Base-by-base conservation (phyloP, 169 alveolate genomes). In the Cryptosporidium viatorum region DNA sequence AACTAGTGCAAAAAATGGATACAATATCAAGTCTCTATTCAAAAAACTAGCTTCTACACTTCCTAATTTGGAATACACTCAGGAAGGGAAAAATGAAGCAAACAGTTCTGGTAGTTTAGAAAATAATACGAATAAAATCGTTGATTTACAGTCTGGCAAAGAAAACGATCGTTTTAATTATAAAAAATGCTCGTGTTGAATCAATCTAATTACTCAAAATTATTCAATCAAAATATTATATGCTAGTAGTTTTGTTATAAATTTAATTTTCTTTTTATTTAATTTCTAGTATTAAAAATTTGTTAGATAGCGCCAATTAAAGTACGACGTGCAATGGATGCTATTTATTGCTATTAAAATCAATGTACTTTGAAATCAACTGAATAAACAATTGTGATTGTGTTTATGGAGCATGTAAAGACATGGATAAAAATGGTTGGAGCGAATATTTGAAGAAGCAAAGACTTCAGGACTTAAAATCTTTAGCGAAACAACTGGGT, bases 1-100 rank as follows among this genome's bases (percentile, higher is more conserved):
- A 93, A 96, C 98, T 39, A 97, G 99, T 86, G 99, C 99, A 48
- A 97, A 97, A 92, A 96, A 97, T 8, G 99, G 99, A 10, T 93
- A 94, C 85, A 98, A 98, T 93, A 95, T 98, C 48, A 95, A 96
- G 84, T 93, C 93, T 14, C 95, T 97, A 41, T 97, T 97, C 71
- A 93, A 95, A 86, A 94, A 92, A 65, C 95, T 97, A 23, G 98
- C 98, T 35, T 58, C 93, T 18, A 91, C 91, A 29, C 84, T 94
- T 29, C 94, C 95, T 26, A 84, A 85, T 80, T 65, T 75, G 33
- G 93, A 93, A 2, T 68, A 74, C 48, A 75, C 70, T 41, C 75
- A 62, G 68, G 89, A 80, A 48, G 37, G 69, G 10, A 29, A 21
- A 6, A 41, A 48, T 43, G 75, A 80, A 41, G 10, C 62, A 37